Evolutionary conservation across 805 yeast species (phyloP).

Genomic region (Candida fluviatilis): DNA sequence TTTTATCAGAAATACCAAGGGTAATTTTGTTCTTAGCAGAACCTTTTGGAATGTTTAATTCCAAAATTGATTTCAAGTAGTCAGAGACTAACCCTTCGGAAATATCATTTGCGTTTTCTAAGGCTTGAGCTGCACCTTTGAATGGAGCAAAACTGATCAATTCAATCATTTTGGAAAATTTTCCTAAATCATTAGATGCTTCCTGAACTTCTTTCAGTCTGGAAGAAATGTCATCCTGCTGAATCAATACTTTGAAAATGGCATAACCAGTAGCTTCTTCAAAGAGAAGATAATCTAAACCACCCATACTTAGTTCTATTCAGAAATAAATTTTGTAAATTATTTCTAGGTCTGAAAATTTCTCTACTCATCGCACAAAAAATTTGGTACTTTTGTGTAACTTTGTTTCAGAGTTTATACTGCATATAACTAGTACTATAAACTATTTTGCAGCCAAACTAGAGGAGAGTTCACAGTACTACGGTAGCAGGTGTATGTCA

Average conservation of each 20-base stretch:
- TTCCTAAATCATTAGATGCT: constrained; percentile 78
- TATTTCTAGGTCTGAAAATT: constrained; percentile 3
- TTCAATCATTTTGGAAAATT: constrained; percentile 89
- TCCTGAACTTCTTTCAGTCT: constrained; percentile 92
- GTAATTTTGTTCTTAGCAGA: constrained; percentile 62
- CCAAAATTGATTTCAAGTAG: constrained; percentile 82
- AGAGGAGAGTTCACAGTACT: too few relatives aligned
- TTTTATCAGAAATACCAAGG: constrained; percentile 90
- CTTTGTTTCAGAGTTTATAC: not conserved
- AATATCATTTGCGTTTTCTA: constrained; percentile 96
- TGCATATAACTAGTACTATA: not conserved
- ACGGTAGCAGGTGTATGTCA: too few relatives aligned
- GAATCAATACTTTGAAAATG: constrained; percentile 86
- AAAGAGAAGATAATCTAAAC: constrained; percentile 84
- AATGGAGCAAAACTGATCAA: constrained; percentile 95
- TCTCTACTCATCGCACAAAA: constrained; percentile 6
- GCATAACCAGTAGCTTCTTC: constrained; percentile 99
- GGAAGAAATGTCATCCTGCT: constrained; percentile 91
- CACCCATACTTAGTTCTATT: constrained; percentile 44
- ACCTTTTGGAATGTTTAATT: constrained; percentile 83
- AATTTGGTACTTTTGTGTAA: not conserved
- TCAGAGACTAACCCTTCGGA: constrained; percentile 96
- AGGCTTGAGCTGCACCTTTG: constrained; percentile 99
- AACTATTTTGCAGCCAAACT: not conserved
- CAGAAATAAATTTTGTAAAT: constrained; percentile 2